phyloP scores from a whole-genome alignment of 129 eudicot species.

The Helianthus tuberosus region DNA sequence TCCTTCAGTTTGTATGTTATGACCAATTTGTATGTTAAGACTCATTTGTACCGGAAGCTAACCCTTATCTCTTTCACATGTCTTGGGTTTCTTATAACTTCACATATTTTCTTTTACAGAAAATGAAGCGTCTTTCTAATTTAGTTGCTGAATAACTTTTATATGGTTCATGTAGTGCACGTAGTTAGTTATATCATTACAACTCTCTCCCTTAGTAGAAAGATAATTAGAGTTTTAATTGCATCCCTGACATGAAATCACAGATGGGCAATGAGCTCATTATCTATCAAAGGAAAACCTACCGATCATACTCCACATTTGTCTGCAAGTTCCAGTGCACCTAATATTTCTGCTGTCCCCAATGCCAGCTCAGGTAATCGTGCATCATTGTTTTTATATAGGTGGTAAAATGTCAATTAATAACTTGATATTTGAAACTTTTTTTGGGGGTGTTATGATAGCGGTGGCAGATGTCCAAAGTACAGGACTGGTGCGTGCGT shows the following conservation, averaged over 20 bases:
- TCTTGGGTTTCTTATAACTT: slow-evolving; percentile 2
- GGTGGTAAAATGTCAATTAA: slow-evolving; percentile 10
- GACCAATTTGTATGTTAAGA: background rate
- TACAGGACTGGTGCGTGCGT: slow-evolving; percentile 39
- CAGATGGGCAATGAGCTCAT: slow-evolving; percentile 98
- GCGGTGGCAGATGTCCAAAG: slow-evolving; percentile 35
- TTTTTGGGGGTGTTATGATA: slow-evolving; percentile 1
- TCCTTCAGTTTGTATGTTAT: too few species aligned
- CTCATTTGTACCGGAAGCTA: too few species aligned
- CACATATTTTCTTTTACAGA: background rate
- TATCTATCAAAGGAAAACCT: slow-evolving; percentile 80
- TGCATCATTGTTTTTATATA: slow-evolving; percentile 5
- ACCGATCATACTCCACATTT: slow-evolving; percentile 64
- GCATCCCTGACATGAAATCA: slow-evolving; percentile 6
- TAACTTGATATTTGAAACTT: slow-evolving; percentile 1
- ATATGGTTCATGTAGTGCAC: background rate
- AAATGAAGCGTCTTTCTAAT: slow-evolving; percentile 9
- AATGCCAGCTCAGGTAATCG: slow-evolving; percentile 64
- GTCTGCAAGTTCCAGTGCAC: slow-evolving; percentile 57
- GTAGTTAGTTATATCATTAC: slow-evolving; percentile 9
- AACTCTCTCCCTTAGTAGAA: background rate
- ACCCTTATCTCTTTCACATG: background rate
- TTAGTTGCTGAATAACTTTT: slow-evolving; percentile 1
- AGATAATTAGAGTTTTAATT: background rate
- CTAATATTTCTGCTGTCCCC: slow-evolving; percentile 53